Evolutionary conservation across 352 stramenopile species (phyloP), one percentile per base, ranked within the genome.

Genomic region (Phytopythium ostracodes): DNA sequence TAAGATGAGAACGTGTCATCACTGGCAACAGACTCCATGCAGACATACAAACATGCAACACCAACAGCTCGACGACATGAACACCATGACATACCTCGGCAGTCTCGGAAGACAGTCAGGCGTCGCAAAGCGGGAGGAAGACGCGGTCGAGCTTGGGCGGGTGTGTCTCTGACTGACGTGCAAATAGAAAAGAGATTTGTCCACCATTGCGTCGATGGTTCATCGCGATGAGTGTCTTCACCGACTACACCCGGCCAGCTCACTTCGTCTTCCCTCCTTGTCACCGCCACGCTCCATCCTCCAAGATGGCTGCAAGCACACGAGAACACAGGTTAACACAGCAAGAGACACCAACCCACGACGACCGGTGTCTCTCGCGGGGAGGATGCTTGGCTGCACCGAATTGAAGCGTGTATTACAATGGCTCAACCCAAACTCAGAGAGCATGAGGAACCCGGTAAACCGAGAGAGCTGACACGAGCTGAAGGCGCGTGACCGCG

Each of bases 131-230:
- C 46, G 18, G 36, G 18, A 47, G 18, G 20, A 24, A n/a, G 12
- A 10, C 12, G 12, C 24, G 9, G 18, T 25, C 20, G 20, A 20
- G 35, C 43, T 65, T 52, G 53, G n/a, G 38, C 25, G 20, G 42
- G 36, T 71, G 68, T 72, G 81, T 75, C 84, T 94, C 84, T 86
- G 82, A 94, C 84, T 94, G 84, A 94, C 84, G 84, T 94, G 82
- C 84, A 94, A 94, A 94, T 92, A 75, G 79, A 64, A 81, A 66
- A 75, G 63, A 74, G 68, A 72, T 47, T 66, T 87, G 54, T 87
- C 77, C 75, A 83, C 70, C 77, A 87, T 87, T 59, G 71, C 69
- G 36, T 77, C 80, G 65, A 71, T 72, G 79, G 72, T 75, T 51
- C 54, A 50, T 70, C 73, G 77, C 77, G 61, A 81, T 71, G 46